A percentile compares a stretch with the other conserved stretches of the same genome.
These are phyloP conservation scores for Thelonectria discophora DNA, from an alignment of 2,329 filamentous ascomycete species.

Conservation along the genomic window DNA sequence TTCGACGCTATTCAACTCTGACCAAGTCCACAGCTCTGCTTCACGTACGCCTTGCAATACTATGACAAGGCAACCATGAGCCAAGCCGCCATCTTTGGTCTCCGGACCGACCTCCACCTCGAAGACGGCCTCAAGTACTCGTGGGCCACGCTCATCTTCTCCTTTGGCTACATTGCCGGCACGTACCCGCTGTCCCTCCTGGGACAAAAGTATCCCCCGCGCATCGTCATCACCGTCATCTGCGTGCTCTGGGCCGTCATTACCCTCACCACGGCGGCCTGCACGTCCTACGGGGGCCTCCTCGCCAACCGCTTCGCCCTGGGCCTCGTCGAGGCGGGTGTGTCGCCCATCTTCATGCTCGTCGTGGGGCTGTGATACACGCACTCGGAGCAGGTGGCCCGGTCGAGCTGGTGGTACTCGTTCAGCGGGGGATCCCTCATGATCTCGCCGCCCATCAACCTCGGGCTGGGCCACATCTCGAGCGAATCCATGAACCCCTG, in stretches of 20 bases:
- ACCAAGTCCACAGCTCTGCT: constrained; percentile 31
- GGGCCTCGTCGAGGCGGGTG: constrained; percentile 47
- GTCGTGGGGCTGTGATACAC: constrained; percentile 53
- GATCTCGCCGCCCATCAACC: constrained; percentile 49
- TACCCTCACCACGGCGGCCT: constrained; percentile 46
- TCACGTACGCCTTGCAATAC: constrained; percentile 46
- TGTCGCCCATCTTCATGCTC: constrained; percentile 49
- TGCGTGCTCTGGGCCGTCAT: constrained; percentile 46
- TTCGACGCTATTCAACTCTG: not conserved
- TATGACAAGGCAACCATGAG: constrained; percentile 43
- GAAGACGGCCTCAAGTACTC: constrained; percentile 43
- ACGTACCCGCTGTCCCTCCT: constrained; percentile 46
- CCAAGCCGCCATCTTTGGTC: constrained; percentile 45
- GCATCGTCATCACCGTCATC: constrained; percentile 43
- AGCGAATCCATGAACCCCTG: constrained; percentile 51
- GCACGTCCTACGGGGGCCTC: constrained; percentile 44
- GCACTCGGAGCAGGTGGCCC: constrained; percentile 48
- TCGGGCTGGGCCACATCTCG: constrained; percentile 61
- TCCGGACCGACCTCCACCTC: constrained; percentile 42
- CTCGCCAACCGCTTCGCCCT: constrained; percentile 50
- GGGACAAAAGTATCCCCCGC: constrained; percentile 42
- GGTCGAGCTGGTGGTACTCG: constrained; percentile 50
- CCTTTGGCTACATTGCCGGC: constrained; percentile 45
- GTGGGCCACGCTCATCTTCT: constrained; percentile 46
- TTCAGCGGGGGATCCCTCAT: constrained; percentile 50